Evolutionary conservation across 768 basidiomycete species (phyloP), one percentile per base, ranked within the genome.

Genomic region (Boletus tylopilopsis): DNA sequence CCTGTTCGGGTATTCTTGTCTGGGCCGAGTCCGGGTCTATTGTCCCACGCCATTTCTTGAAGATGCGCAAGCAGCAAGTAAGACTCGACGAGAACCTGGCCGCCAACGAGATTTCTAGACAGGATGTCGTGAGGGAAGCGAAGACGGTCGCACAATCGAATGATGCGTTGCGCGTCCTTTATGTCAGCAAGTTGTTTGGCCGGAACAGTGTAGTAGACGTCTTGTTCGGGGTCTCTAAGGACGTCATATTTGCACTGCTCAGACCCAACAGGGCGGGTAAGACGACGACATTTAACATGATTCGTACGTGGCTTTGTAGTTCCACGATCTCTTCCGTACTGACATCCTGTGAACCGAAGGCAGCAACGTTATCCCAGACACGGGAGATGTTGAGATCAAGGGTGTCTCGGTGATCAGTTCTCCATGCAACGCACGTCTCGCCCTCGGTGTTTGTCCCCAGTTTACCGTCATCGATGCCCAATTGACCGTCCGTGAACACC

Each of bases 181-280:
- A 76, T 43, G 71, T 90, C 16, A 77, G 79, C 11, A 90, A 89
- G 64, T 63, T 76, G 1, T 91, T 79, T 51, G 69, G 69, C 9
- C 63, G 66, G 15, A 76, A 78, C 37, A 75, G 70, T 22, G 88
- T 85, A 0, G 86, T 91, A 0, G 82, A 90, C 57, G 84, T 90
- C 33, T 84, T 78, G 53, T 79, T 90, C 56, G 82, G 81, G 0
- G 82, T 89, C 22, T 67, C 78, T 1, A 68, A 67, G 35, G 76
- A 86, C 39, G 84, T 81, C 41, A 71, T 86, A 16, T 87, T 89
- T 55, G 86, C 84, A 4, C 64, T 90, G 53, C 72, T 91, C 13
- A 89, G 89, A 2, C 89, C 89, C 2, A 91, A 90, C 55, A 88
- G 89, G 7, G 89, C 87, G 8, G 88, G 89, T 0, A 90, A 90